Evolutionary conservation across 1,284 basidiomycete species (phyloP).

Genomic region (Schizophyllum amplum): DNA sequence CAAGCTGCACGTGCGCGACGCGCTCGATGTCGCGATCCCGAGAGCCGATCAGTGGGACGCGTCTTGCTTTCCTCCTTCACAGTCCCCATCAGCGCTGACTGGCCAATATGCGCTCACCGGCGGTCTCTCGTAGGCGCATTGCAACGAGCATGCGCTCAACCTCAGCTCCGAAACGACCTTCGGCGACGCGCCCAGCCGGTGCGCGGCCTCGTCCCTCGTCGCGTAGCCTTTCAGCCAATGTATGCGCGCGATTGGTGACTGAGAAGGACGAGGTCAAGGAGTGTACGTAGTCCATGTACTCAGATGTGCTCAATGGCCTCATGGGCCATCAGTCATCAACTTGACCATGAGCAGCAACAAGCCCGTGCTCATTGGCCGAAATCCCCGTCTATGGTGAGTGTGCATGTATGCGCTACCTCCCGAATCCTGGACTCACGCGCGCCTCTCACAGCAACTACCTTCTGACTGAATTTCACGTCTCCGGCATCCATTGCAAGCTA

Average conservation of each 20-base stretch:
- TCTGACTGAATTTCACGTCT: conserved; percentile 43
- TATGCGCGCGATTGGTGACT: conserved; percentile 68
- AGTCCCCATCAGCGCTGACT: background rate
- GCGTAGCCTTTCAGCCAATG: conserved; percentile 15
- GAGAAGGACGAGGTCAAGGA: conserved; percentile 56
- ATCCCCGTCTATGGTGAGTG: conserved; percentile 1
- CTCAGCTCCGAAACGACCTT: background rate
- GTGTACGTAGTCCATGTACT: conserved; percentile 1
- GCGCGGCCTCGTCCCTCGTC: background rate
- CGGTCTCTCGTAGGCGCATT: background rate
- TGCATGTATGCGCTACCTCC: background rate
- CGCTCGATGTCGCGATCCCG: background rate
- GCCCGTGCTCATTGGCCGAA: background rate
- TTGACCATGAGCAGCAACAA: conserved; percentile 1
- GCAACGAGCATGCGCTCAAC: background rate
- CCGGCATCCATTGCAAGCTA: conserved; percentile 67
- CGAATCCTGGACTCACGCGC: background rate
- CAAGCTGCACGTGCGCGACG: background rate
- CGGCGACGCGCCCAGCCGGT: no score
- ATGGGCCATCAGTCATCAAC: background rate
- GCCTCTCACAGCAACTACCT: conserved; percentile 29
- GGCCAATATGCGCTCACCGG: background rate
- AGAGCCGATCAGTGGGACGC: background rate
- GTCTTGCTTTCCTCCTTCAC: background rate
- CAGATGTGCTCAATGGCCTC: conserved; percentile 29